These are phyloP conservation scores for Daldinia vernicosa DNA, from an alignment of 495 filamentous ascomycete species.

Conservation along the genomic window DNA sequence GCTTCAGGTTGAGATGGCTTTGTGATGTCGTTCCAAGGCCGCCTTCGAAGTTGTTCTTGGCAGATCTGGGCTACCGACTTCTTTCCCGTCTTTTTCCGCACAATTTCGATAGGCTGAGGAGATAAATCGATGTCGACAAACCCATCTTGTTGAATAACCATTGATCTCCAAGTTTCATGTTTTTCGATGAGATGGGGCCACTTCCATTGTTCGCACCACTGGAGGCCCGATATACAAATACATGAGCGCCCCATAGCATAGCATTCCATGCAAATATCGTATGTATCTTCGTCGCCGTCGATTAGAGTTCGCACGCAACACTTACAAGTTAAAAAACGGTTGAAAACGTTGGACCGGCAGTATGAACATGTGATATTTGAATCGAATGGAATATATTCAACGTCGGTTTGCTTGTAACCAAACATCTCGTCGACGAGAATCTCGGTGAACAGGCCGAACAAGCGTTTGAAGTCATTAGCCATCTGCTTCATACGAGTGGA, in stretches of 20 bases:
- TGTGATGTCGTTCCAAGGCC: slow-evolving; percentile 70
- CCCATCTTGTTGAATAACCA: slow-evolving; percentile 74
- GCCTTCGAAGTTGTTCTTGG: slow-evolving; percentile 78
- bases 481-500: slow-evolving; percentile 71
- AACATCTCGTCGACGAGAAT: slow-evolving; percentile 89
- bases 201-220: slow-evolving; percentile 91
- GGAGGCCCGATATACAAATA: slow-evolving; percentile 80
- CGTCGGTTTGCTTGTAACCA: slow-evolving; percentile 67
- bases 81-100: slow-evolving; percentile 67
- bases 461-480: slow-evolving; percentile 76
- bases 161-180: slow-evolving; percentile 81
- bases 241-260: slow-evolving; percentile 94
- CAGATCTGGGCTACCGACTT: slow-evolving; percentile 89
- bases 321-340: slow-evolving; percentile 91
- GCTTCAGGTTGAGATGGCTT: slow-evolving; percentile 53
- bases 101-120: slow-evolving; percentile 70
- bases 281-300: slow-evolving; percentile 75
- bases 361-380: slow-evolving; percentile 94
- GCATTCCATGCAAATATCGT: slow-evolving; percentile 97
- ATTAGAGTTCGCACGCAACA: slow-evolving; percentile 70
- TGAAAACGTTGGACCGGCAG: slow-evolving; percentile 96
- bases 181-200: slow-evolving; percentile 81
- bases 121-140: slow-evolving; percentile 66
- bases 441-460: slow-evolving; percentile 78
- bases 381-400: slow-evolving; percentile 80